Evolutionary conservation across 306 rosid genomes (phyloP).

Genomic region (Begonia masoniana): DNA sequence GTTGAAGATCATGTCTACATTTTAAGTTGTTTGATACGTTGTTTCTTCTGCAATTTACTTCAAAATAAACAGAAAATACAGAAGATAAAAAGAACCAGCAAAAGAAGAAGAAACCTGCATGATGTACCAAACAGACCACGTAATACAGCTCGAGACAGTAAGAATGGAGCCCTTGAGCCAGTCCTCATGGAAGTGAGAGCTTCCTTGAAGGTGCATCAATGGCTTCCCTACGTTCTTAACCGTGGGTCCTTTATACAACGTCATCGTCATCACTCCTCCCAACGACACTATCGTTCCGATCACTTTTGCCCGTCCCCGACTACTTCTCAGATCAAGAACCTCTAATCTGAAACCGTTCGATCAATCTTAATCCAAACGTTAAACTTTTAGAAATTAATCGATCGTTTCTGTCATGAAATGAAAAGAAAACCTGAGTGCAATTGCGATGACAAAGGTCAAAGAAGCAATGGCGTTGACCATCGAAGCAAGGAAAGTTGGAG

Average conservation of each 20-base stretch:
- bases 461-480: slow-evolving; percentile 57
- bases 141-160: slow-evolving; percentile 46
- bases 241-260: slow-evolving; percentile 56
- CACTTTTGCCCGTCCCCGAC: slow-evolving; percentile 52
- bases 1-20: no score
- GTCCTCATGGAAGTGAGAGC: slow-evolving; percentile 21
- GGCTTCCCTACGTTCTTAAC: slow-evolving; percentile 47
- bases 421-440: slow-evolving; percentile 28
- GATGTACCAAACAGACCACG: slow-evolving; percentile 70
- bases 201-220: slow-evolving; percentile 31
- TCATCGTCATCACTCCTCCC: slow-evolving; percentile 68
- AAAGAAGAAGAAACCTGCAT: slow-evolving; percentile 51
- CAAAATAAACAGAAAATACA: not conserved
- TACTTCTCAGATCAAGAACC: slow-evolving; percentile 28
- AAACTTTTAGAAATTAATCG: not conserved
- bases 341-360: slow-evolving; percentile 31
- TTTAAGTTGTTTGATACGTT: no score
- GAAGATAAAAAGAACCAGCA: not conserved
- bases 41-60: no score
- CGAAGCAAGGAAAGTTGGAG: slow-evolving; percentile 69
- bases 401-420: not conserved
- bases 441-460: slow-evolving; percentile 67
- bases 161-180: slow-evolving; percentile 84
- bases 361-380: no score
- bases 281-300: slow-evolving; percentile 54